Evolutionary conservation across 169 alveolate genomes (phyloP), one percentile per base, ranked within the genome.

Genomic region (Eimeria zaria): DNA sequence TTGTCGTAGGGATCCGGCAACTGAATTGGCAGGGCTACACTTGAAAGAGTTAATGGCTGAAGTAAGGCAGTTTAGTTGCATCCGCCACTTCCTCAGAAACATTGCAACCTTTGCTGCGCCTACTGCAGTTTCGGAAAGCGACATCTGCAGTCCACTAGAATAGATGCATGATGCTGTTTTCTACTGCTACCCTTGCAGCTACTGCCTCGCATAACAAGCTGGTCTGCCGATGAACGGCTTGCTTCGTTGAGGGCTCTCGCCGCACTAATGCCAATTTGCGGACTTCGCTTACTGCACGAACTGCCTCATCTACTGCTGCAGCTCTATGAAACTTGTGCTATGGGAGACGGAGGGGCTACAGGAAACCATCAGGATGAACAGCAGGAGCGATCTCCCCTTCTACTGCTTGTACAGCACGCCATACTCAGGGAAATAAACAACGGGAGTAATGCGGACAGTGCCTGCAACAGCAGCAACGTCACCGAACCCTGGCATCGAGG

Each of bases 191-290:
- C n/a, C 24, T 20, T 87, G 93, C 93, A 87, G 93, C 93, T 87
- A 58, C 44, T 83, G 46, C 91, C 91, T 8, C 91, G 91, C 83
- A 20, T 87, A 27, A 87, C 93, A 87, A 87, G 93, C 33, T 87
- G 93, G 93, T 87, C 93, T 18, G 81, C 93, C 44, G 80, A 58
- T 12, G 93, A 87, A 48, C 44, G 93, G n/a, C 78, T 87, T 87
- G 93, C 93, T 8, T 60, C 93, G 64, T 55, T 87, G 81, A 48
- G 93, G 83, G 41, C 91, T 16, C 93, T 87, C 18, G 80, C 81
- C n/a, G 93, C 83, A 2, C 64, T 87, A 55, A 53, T 87, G 71
- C 81, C 83, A 7, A 83, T 83, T n/a, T 62, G 93, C 93, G 93
- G 93, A n/a, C 16, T 14, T 62, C 93, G 73, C 51, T n/a, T 87